Percentiles rank a stretch among this genome's conserved stretches.
Evolutionary conservation across 2,329 filamentous ascomycete species (phyloP).

Genomic region (Emmonsia crescens): DNA sequence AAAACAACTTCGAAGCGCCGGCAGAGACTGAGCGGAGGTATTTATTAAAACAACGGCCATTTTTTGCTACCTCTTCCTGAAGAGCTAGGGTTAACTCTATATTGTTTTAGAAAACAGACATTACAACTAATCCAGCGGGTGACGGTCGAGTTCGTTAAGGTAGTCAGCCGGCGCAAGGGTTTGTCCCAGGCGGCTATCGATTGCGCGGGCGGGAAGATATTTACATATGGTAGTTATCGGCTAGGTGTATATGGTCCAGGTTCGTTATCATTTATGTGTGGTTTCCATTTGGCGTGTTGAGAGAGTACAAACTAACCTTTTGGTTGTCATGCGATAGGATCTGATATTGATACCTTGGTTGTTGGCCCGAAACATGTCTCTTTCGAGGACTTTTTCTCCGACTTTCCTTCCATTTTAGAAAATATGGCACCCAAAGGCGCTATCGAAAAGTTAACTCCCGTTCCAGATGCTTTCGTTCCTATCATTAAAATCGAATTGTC

Average conservation of each 20-base stretch:
- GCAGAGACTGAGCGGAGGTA: constrained; percentile 77
- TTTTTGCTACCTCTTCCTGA: background rate
- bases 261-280: constrained; percentile 20
- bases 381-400: constrained; percentile 81
- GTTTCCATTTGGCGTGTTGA: background rate
- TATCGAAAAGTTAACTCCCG: constrained; percentile 73
- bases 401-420: constrained; percentile 71
- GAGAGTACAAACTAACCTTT: background rate
- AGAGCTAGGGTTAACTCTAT: background rate
- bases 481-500: constrained; percentile 94
- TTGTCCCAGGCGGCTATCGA: constrained; percentile 68
- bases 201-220: constrained; percentile 80
- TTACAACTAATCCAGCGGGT: constrained; percentile 68
- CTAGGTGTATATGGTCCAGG: constrained; percentile 83
- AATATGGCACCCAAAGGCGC: constrained; percentile 66
- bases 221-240: constrained; percentile 91
- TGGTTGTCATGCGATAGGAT: constrained; percentile 44
- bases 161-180: constrained; percentile 62
- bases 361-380: constrained; percentile 82
- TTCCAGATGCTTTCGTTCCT: constrained; percentile 84
- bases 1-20: constrained; percentile 83
- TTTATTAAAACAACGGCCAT: constrained; percentile 6
- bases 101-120: constrained; percentile 51
- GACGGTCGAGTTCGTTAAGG: constrained; percentile 74
- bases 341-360: constrained; percentile 94